Conservation (phyloP, 495 filamentous ascomycete species). For the Alectoria sarmentosa region DNA sequence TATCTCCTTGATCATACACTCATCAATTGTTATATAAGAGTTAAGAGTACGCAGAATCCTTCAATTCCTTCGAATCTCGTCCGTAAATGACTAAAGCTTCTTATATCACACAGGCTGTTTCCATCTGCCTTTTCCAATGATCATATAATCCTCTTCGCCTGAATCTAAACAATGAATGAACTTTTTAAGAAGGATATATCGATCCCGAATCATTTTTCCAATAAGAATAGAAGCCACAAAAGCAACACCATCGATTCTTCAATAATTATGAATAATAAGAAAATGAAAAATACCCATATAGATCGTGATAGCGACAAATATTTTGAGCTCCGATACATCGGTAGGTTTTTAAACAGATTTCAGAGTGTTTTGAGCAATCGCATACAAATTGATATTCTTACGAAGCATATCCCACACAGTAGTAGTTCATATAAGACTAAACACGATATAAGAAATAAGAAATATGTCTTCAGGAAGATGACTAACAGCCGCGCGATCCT, state of each 20-base stretch:
- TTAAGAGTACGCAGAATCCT: neutral
- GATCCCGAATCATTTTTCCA: neutral
- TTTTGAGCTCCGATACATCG: neutral
- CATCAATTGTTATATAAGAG: neutral
- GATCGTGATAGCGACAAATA: neutral
- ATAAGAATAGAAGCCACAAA: neutral
- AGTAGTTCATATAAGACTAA: neutral
- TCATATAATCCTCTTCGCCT: neutral
- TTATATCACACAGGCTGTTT: neutral
- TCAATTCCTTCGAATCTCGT: neutral
- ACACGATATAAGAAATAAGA: neutral
- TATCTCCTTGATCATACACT: neutral
- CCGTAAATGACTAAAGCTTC: neutral
- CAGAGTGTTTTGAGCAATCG: neutral
- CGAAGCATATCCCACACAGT: neutral
- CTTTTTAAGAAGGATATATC: no score
- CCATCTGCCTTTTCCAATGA: neutral
- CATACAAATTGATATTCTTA: neutral
- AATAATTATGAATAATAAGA: neutral
- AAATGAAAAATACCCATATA: neutral
- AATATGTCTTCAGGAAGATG: neutral
- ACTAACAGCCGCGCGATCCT: neutral
- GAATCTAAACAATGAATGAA: neutral
- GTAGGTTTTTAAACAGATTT: neutral
- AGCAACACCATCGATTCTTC: neutral